These are phyloP conservation scores for Pythium myriotylum DNA, from an alignment of 352 stramenopile genomes.

Conservation along the genomic window DNA sequence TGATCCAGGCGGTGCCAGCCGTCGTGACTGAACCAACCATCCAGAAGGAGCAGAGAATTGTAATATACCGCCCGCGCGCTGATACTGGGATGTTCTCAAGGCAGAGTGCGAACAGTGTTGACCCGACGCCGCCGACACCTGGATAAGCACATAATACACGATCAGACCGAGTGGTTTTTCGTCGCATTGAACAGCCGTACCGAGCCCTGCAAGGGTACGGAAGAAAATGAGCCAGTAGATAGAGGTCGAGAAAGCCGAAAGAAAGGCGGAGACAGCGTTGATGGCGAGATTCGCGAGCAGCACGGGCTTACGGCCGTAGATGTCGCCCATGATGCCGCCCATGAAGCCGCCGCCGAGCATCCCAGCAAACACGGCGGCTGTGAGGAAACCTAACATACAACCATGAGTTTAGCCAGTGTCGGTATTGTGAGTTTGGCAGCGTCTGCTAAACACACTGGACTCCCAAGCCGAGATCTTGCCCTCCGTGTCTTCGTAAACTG, in stretches of 20 bases:
- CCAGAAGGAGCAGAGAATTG: constrained; percentile 91
- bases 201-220: constrained; percentile 58
- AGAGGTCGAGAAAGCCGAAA: constrained; percentile 72
- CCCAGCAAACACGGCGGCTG: constrained; percentile 86
- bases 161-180: too few species aligned
- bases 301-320: constrained; percentile 80
- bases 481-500: constrained; percentile 68
- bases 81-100: constrained; percentile 82
- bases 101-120: constrained; percentile 83
- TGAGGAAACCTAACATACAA: constrained; percentile 67
- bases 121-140: constrained; percentile 87
- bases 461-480: constrained; percentile 70
- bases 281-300: constrained; percentile 78
- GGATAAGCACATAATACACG: neutral
- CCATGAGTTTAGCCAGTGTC: neutral
- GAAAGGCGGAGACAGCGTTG: constrained; percentile 73
- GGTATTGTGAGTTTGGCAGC: neutral
- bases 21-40: constrained; percentile 89
- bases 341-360: constrained; percentile 87
- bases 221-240: constrained; percentile 83
- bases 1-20: constrained; percentile 81
- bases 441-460: constrained; percentile 48
- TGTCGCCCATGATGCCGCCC: constrained; percentile 73
- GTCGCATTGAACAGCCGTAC: constrained; percentile 6
- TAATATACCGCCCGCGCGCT: constrained; percentile 77